Conservation (phyloP, 2,329 filamentous ascomycete genomes). For the Colletotrichum spaethianum region DNA sequence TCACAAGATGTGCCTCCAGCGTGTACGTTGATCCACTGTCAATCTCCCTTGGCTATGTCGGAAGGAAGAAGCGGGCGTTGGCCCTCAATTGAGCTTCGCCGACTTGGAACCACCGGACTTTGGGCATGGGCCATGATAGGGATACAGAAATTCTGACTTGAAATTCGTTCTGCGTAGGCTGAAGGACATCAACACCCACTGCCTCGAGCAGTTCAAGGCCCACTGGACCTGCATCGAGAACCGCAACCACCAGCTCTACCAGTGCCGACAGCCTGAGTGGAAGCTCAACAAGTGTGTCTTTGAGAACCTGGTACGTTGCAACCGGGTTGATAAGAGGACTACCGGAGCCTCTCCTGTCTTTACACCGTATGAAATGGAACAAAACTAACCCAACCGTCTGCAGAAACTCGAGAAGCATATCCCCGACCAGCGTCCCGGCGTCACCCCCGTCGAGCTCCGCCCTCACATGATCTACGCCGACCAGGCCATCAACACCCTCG, state of each 20-base stretch:
- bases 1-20: slow-evolving; percentile 95
- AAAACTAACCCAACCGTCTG: not conserved
- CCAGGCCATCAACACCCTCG: slow-evolving; percentile 59
- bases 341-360: not conserved
- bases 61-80: not conserved
- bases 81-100: not conserved
- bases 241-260: slow-evolving; percentile 98
- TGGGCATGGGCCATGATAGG: too few relatives aligned
- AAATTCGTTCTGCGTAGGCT: slow-evolving; percentile 67
- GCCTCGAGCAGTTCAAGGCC: slow-evolving; percentile 88
- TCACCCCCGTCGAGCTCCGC: slow-evolving; percentile 81
- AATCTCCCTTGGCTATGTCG: not conserved
- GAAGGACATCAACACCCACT: slow-evolving; percentile 96
- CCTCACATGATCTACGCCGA: slow-evolving; percentile 75
- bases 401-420: slow-evolving; percentile 88
- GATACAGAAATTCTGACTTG: slow-evolving; percentile 15
- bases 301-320: slow-evolving; percentile 85
- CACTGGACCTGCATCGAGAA: slow-evolving; percentile 98
- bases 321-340: not conserved
- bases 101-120: not conserved
- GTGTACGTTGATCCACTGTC: slow-evolving; percentile 76
- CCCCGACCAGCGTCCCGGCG: slow-evolving; percentile 78
- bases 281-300: slow-evolving; percentile 95
- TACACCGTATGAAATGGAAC: not conserved
- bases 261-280: slow-evolving; percentile 91